Conservation (phyloP, 176 grass and related monocot species). For the Aegilops speltoides region DNA sequence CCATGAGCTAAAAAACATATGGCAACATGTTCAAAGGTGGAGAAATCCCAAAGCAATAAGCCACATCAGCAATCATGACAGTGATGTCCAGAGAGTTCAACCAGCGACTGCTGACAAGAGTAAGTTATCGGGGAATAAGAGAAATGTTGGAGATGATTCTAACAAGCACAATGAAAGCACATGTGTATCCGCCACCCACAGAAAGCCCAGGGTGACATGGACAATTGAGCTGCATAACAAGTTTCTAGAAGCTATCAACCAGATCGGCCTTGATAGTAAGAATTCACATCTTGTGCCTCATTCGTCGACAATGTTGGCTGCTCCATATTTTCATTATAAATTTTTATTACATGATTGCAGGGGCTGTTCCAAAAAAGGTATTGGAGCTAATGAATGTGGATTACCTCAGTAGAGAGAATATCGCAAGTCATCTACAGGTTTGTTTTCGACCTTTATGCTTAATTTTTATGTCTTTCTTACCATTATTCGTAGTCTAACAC, state of each 20-base stretch:
- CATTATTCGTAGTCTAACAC: neutral
- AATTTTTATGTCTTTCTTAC: neutral
- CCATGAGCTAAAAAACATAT: neutral
- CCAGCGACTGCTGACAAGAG: neutral
- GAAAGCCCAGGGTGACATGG: neutral
- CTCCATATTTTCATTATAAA: neutral
- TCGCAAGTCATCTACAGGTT: constrained; percentile 80
- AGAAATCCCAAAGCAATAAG: neutral
- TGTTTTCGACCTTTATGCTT: neutral
- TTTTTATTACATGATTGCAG: constrained; percentile 36
- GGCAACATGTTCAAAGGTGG: neutral
- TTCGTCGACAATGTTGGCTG: neutral
- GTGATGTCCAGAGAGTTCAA: neutral
- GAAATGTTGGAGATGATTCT: neutral
- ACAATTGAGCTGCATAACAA: neutral
- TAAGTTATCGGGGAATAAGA: constrained; percentile 35
- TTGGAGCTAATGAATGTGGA: constrained; percentile 60
- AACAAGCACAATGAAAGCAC: neutral
- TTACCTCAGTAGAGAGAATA: constrained; percentile 55
- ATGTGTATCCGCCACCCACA: neutral
- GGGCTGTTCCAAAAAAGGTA: constrained; percentile 64
- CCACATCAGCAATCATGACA: neutral
- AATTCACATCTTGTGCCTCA: neutral
- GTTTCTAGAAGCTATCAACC: neutral
- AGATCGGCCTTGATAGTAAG: neutral